Base-by-base conservation (phyloP, 2,329 filamentous ascomycete species). In the Colletotrichum brevisporum region DNA sequence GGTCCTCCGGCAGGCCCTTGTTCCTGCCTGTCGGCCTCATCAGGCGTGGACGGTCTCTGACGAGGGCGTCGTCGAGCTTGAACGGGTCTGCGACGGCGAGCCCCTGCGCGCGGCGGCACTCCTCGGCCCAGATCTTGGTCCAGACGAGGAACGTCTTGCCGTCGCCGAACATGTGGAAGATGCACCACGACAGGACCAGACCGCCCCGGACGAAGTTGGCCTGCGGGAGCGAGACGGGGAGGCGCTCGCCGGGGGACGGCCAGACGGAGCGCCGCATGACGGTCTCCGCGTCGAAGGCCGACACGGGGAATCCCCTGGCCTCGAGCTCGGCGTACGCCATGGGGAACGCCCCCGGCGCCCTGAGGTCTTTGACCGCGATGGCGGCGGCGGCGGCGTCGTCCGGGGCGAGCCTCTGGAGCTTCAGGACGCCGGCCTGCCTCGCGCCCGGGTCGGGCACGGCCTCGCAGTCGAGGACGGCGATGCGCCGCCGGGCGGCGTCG, bases 391-490 rank as follows among this genome's bases (percentile, higher is more conserved):
- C 16, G 21, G 61, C 57, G 6, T 52, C 63, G 6, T 24, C 21
- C 31, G 41, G 18, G 31, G 48, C 3, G 21, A 62, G 58, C n/a
- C 45, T 56, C 36, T 61, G 50, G 13, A 67, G 57, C 51, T 67
- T 67, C 1, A 60, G 27, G 43, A 56, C 39, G 2, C 63, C 63
- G 16, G 52, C 43, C 16, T 67, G 63, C 12, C 36, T 51, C 13
- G 63, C 63, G 18, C 57, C 57, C 13, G 31, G 43, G 45, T 67
- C 53, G 24, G 77, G 75, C 2, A 81, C 71, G 13, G 73, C 76
- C 63, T 81, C 79, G 39, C 78, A 79, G 48, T 45, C 50, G 36
- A 53, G 31, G 10, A 75, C 75, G 4, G 77, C 75, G 18, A 81
- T 71, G 9, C 75, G 74, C 50, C 71, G 68, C 55, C 74, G 74